Base-by-base conservation (phyloP, 1,284 basidiomycete genomes). In the Trichosporon coremiiforme region DNA sequence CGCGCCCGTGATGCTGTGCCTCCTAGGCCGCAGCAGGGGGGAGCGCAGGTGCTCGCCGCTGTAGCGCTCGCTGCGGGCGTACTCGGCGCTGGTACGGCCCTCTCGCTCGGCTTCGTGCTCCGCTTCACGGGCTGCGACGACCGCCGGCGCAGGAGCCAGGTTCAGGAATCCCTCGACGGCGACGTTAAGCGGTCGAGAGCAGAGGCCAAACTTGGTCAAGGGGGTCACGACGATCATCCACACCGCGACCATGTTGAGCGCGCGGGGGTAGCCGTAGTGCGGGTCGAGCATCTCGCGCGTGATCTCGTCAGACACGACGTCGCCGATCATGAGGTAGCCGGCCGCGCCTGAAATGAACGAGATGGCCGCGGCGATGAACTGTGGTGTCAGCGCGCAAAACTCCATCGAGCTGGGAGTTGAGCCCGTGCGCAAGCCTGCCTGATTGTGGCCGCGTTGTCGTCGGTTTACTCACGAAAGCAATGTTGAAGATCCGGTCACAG, bases 291-390 rank as follows among this genome's bases (percentile, higher is more conserved):
- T 84, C 79, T 98, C 91, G 73, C 89, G 88, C 71, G 94, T 98
- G 80, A 98, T 90, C 90, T 96, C 94, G 73, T 94, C 93, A 75
- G 89, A 89, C 67, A 96, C 93, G 31, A 79, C 77, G 73, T 88
- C 86, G 17, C 94, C 95, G 78, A 95, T 95, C 95, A 98, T 98
- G 22, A 93, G 83, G 75, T 97, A 98, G 0, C 95, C 95, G 15
- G 90, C 89, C 66, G 88, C 89, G 13, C 93, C 95, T 67, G 96
- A 91, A 8, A 91, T 75, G 22, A 90, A 86, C 75, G 95, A 95
- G 41, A 96, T 86, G 38, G 86, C 84, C 0, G 92, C 94, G 1
- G 95, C 90, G 36, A 71, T 45, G 17, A 38, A 53, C 66, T 70
- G 31, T 3, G 7, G 31, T 8, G 60, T 67, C 36, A 70, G 69